A percentile compares a stretch with the other conserved stretches of the same genome.
These are phyloP conservation scores for Candida schatavii DNA, from an alignment of 805 yeast species.

Conservation along the genomic window DNA sequence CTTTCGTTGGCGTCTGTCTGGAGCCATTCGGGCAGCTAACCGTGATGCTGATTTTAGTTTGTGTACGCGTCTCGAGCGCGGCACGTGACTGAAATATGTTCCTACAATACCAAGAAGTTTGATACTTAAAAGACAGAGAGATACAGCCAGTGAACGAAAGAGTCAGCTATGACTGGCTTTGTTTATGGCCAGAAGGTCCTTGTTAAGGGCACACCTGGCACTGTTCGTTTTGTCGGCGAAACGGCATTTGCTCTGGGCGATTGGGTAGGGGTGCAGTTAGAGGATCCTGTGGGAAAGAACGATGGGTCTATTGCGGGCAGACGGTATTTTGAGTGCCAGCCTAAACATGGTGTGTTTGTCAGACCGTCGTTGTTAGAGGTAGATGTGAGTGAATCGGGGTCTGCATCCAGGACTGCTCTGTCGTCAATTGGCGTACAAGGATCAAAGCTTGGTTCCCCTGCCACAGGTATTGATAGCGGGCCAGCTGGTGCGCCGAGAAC, in stretches of 20 bases:
- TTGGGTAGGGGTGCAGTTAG: slow-evolving; percentile 52
- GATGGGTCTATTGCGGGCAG: slow-evolving; percentile 47
- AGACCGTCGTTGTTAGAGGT: slow-evolving; percentile 30
- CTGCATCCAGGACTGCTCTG: slow-evolving; percentile 1
- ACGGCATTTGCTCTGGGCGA: slow-evolving; percentile 58
- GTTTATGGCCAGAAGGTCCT: slow-evolving; percentile 29
- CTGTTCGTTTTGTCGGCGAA: slow-evolving; percentile 48
- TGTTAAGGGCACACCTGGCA: slow-evolving; percentile 42
- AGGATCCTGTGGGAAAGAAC: slow-evolving; percentile 42
- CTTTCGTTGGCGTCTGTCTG: too few species aligned
- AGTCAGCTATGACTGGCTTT: neutral
- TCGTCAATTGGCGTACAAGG: neutral
- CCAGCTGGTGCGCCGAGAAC: neutral
- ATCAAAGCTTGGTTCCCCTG: neutral
- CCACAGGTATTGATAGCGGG: neutral
- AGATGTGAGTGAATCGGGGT: neutral
- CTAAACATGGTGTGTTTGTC: slow-evolving; percentile 48
- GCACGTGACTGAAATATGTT: too few species aligned
- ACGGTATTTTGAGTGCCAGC: slow-evolving; percentile 39
- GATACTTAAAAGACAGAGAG: too few species aligned
- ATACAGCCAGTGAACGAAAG: too few species aligned
- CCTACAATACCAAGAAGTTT: too few species aligned
- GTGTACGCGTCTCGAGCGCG: neutral
- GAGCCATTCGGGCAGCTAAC: too few species aligned
- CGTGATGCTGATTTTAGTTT: neutral